Percentiles rank a stretch among this genome's conserved stretches.
Evolutionary conservation across 345 rosid species (phyloP).

Genomic region (Syzygium grande): DNA sequence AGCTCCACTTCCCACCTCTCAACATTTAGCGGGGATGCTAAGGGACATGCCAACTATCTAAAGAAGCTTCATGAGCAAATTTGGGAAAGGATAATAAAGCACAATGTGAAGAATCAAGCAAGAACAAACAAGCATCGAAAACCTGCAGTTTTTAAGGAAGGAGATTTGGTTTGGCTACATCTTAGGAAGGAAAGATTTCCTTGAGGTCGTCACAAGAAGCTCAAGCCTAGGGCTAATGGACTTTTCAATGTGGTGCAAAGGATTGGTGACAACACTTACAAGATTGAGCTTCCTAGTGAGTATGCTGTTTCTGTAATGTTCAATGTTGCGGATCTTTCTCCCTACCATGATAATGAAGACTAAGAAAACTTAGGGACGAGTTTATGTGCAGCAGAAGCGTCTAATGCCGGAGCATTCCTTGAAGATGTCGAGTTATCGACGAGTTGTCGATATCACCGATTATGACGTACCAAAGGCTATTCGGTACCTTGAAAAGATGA

Average conservation of each 20-base stretch:
- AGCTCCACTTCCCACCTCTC: neutral
- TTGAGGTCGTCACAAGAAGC: neutral
- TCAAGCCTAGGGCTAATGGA: neutral
- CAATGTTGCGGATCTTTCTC: neutral
- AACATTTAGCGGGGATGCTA: neutral
- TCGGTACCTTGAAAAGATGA: fast-evolving
- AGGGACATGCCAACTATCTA: neutral
- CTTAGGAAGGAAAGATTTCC: neutral
- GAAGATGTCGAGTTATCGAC: neutral
- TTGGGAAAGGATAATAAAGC: neutral
- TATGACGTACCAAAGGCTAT: no score
- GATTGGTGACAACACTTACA: neutral
- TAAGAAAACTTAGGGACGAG: fast-evolving
- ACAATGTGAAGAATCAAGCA: neutral
- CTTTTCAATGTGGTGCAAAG: neutral
- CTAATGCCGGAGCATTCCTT: neutral
- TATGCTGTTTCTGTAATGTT: neutral
- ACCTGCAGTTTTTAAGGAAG: neutral
- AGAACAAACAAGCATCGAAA: neutral
- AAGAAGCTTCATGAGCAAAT: neutral
- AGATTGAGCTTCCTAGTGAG: neutral
- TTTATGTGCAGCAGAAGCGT: fast-evolving
- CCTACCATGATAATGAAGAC: neutral
- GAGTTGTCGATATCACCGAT: fast-evolving
- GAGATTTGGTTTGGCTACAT: neutral